Evolutionary conservation across 2,329 filamentous ascomycete species (phyloP), one percentile per base, ranked within the genome.

Genomic region (Xylariaceae sp.): DNA sequence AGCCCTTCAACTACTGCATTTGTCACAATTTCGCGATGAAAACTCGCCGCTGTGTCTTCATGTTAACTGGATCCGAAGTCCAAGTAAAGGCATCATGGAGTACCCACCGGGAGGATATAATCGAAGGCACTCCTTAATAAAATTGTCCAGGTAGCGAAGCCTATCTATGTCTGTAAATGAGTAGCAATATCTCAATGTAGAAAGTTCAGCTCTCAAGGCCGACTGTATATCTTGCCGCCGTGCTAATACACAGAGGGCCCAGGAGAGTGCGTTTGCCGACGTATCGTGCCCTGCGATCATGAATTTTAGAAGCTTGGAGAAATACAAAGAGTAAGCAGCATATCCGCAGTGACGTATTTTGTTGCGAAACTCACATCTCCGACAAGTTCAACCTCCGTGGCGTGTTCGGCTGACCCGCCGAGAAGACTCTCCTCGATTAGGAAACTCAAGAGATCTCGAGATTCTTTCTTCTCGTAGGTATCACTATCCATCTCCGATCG

Each of bases 371-470:
- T 16, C 16, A 38, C 16, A 10, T 38, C 34, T 3, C 34, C 34
- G 5, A 38, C 34, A 9, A 38, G 16, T 9, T 38, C 34, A 5
- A 14, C 34, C 9, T 38, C 34, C 16, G 33, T n/a, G 48, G 53
- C 63, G 55, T 16, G 17, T n/a, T 48, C 16, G 17, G 13, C 16
- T 16, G 33, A 16, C 2, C n/a, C 22, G 11, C 54, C 53, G 3
- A 55, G 47, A 18, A 56, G 48, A 7, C 54, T 60, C 41, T 64
- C 58, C 42, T 68, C 61, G 2, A 68, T 45, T 18, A 68, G 61
- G 17, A 65, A 68, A 0, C 61, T 63, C 16, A 67, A 39, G 1
- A 68, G 51, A 33, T 68, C 66, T 5, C 55, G 48, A 5, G 55
- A 49, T 22, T 31, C 13, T 1, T 56, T 31, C 18, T 50, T 45